Conservation (phyloP, 1,284 basidiomycete genomes). For the Clitocybe nebularis region DNA sequence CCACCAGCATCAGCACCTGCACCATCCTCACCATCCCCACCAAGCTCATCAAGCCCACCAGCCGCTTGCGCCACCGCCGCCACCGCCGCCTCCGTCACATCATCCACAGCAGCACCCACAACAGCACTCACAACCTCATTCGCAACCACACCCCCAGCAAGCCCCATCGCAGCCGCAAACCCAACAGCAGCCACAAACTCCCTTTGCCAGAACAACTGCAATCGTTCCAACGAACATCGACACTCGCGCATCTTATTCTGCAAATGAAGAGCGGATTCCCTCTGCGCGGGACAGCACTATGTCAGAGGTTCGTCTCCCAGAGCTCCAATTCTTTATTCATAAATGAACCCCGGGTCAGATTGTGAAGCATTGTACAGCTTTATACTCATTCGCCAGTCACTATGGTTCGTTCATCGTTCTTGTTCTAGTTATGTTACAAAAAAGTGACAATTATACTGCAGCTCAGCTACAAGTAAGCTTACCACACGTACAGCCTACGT, state of each 20-base stretch:
- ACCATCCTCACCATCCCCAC: conserved; percentile 14
- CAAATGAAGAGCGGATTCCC: conserved; percentile 24
- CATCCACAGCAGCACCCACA: conserved; percentile 16
- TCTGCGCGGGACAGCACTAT: conserved; percentile 34
- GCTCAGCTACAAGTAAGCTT: conserved; percentile 43
- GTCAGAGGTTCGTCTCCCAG: conserved; percentile 31
- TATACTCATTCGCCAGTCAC: conserved; percentile 61
- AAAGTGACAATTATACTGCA: conserved; percentile 18
- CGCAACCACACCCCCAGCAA: conserved; percentile 18
- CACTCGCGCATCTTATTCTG: conserved; percentile 23
- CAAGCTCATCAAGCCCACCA: conserved; percentile 13
- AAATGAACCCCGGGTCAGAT: conserved; percentile 39
- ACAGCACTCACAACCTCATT: conserved; percentile 18
- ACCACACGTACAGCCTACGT: conserved; percentile 46
- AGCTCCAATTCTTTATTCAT: conserved; percentile 10
- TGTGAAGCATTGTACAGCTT: conserved; percentile 50
- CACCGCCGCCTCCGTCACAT: conserved; percentile 3
- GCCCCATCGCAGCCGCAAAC: conserved; percentile 19
- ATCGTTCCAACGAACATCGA: conserved; percentile 35
- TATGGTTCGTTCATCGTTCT: conserved; percentile 45
- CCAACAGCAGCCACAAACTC: conserved; percentile 23
- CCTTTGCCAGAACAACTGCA: conserved; percentile 33
- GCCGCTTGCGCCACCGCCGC: conserved; percentile 7
- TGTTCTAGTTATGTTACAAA: conserved; percentile 6
- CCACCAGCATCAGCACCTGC: conserved; percentile 17